Evolutionary conservation across 495 filamentous ascomycete species (phyloP).

Genomic region (Chaetomium fimeti): DNA sequence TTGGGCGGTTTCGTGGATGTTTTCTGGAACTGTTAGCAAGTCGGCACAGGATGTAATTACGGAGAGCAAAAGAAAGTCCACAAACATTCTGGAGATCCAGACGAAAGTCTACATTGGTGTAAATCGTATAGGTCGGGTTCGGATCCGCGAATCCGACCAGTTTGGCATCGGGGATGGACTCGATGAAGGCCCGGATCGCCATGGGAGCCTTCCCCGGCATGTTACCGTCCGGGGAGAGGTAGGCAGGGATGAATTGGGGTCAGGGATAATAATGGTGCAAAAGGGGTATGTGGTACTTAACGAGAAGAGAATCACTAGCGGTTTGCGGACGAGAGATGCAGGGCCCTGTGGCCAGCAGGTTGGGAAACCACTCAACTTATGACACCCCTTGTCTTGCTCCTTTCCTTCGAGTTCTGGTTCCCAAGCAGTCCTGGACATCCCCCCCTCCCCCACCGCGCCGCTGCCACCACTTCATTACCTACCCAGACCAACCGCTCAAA

Average conservation of each 20-base stretch:
- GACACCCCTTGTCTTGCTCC: too few species aligned
- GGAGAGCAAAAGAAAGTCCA: not conserved
- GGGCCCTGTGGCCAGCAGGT: not conserved
- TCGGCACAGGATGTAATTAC: not conserved
- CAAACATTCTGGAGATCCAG: not conserved
- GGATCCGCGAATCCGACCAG: not conserved
- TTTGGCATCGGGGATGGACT: not conserved
- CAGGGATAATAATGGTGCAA: not conserved
- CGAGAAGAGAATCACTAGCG: not conserved
- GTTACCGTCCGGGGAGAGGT: not conserved
- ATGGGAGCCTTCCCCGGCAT: not conserved
- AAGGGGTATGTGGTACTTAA: not conserved
- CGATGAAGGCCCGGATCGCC: not conserved
- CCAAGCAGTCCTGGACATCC: too few species aligned
- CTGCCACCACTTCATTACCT: too few species aligned
- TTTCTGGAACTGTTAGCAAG: not conserved
- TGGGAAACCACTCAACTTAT: not conserved
- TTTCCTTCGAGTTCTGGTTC: too few species aligned
- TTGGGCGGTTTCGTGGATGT: slow-evolving; percentile 4
- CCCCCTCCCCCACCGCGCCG: too few species aligned
- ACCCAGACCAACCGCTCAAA: not conserved
- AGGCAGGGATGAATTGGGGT: not conserved
- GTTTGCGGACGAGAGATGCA: not conserved
- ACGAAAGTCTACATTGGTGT: not conserved
- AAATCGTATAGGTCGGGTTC: not conserved